These are phyloP conservation scores for Plectosphaerella cucumerina DNA, from an alignment of 2,329 filamentous ascomycete species.

Conservation along the genomic window DNA sequence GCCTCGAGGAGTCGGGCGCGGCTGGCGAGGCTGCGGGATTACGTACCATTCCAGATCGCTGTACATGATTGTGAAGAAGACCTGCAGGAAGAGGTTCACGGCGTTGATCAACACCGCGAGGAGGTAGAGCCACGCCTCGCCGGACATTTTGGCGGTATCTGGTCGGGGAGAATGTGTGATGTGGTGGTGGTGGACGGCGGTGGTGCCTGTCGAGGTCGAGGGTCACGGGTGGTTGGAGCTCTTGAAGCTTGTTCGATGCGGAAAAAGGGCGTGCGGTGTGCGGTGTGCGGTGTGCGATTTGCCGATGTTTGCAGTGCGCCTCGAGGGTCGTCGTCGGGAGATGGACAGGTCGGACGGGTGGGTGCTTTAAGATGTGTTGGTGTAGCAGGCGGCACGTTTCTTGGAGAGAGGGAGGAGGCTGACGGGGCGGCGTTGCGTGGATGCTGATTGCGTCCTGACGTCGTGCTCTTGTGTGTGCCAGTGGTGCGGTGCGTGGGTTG, in stretches of 20 bases:
- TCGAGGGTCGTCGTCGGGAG: too few species aligned
- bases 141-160: conserved; percentile 64
- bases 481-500: too few species aligned
- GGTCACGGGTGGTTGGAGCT: conserved; percentile 1
- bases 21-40: background rate
- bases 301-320: too few species aligned
- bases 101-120: conserved; percentile 98
- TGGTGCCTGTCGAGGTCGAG: conserved; percentile 6
- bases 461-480: too few species aligned
- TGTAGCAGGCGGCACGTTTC: too few species aligned
- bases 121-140: conserved; percentile 97
- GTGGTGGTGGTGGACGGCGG: conserved; percentile 1
- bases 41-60: conserved; percentile 97
- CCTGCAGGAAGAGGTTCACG: conserved; percentile 98
- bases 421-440: too few species aligned
- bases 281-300: background rate
- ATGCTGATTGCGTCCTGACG: too few species aligned
- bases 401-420: too few species aligned
- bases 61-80: conserved; percentile 99
- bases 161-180: background rate
- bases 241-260: conserved; percentile 2
- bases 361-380: too few species aligned
- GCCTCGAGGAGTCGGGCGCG: background rate
- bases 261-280: background rate
- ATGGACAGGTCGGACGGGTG: too few species aligned